phyloP scores from a whole-genome alignment of 1,284 basidiomycete genomes.

The Fistulinella cinereoalba region DNA sequence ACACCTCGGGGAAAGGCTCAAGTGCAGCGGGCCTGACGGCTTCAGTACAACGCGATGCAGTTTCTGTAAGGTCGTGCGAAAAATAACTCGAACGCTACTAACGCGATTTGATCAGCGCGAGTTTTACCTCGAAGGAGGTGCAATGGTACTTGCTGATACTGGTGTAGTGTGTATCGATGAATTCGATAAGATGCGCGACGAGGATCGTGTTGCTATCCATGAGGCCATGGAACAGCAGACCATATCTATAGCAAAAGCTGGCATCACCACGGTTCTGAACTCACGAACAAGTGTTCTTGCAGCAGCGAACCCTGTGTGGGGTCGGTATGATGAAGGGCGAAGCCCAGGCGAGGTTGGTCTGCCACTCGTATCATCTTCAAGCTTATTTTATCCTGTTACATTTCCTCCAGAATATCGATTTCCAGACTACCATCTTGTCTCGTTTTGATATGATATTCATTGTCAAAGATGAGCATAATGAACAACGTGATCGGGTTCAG shows the following conservation, averaged over 20 bases:
- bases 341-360: constrained; percentile 85
- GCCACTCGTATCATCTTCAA: background rate
- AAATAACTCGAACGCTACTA: constrained; percentile 2
- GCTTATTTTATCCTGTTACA: background rate
- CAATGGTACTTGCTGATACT: constrained; percentile 93
- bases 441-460: constrained; percentile 99
- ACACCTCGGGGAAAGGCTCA: constrained; percentile 95
- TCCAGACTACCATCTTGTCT: constrained; percentile 97
- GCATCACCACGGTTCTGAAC: constrained; percentile 98
- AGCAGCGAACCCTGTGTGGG: constrained; percentile 98
- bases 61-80: constrained; percentile 66
- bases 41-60: constrained; percentile 96
- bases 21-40: constrained; percentile 98
- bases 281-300: constrained; percentile 95
- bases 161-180: constrained; percentile 99
- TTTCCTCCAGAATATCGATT: constrained; percentile 82
- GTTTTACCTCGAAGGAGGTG: constrained; percentile 98
- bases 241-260: constrained; percentile 98
- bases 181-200: constrained; percentile 99
- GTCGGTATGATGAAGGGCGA: constrained; percentile 95
- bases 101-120: constrained; percentile 63
- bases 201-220: constrained; percentile 93
- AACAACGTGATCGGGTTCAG: constrained; percentile 82
- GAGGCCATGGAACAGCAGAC: constrained; percentile 99
- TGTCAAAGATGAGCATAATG: constrained; percentile 97